phyloP scores from a whole-genome alignment of 2,329 filamentous ascomycete species.

The Monilinia fructicola region DNA sequence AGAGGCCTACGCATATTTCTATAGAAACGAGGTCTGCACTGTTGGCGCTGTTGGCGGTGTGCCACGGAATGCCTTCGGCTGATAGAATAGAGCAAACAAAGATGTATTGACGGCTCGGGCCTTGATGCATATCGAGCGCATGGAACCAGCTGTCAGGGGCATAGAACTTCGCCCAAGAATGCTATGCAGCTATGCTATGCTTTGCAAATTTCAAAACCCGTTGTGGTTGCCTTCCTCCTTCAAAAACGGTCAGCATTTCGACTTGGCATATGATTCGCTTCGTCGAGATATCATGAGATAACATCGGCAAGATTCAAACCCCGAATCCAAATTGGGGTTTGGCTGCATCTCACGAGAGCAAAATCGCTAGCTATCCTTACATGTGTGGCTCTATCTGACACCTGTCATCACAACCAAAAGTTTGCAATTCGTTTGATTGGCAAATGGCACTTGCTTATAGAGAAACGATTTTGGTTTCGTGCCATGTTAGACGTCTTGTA shows the following conservation, averaged over 20 bases:
- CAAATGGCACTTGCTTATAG: neutral
- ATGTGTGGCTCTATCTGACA: constrained; percentile 3
- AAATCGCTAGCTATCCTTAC: neutral
- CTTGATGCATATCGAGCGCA: neutral
- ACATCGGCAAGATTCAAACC: too few relatives aligned
- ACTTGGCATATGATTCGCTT: neutral
- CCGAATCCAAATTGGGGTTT: neutral
- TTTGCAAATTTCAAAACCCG: neutral
- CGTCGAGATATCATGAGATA: neutral
- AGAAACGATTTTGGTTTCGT: neutral
- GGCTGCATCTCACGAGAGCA: neutral
- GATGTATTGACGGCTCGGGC: neutral
- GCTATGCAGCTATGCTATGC: neutral
- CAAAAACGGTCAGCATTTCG: neutral
- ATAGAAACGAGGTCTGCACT: neutral
- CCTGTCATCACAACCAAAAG: neutral
- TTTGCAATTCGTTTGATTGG: neutral
- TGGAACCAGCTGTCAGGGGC: neutral
- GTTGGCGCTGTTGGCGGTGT: neutral
- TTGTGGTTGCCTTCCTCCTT: constrained; percentile 8
- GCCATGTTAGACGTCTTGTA: neutral
- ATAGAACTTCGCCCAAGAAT: neutral
- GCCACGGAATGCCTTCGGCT: neutral
- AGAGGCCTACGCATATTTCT: neutral
- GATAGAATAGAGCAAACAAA: constrained; percentile 3